Percentiles rank a stretch among this genome's conserved stretches.
Evolutionary conservation across 2,329 filamentous ascomycete species (phyloP).

Genomic region (Verticillium nonalfalfae): DNA sequence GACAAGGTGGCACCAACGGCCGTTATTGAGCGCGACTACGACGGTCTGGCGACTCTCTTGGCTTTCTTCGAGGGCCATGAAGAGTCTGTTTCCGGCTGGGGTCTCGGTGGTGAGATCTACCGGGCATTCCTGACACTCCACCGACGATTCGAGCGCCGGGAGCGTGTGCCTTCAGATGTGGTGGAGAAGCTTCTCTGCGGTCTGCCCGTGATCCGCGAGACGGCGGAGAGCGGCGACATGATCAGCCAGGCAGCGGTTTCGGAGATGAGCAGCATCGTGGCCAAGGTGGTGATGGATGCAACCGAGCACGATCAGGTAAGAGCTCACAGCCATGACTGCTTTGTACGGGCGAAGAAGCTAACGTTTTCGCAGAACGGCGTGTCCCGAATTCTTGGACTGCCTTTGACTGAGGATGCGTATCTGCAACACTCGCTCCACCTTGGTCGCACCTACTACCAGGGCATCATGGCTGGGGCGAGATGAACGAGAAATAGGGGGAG

Average conservation of each 20-base stretch:
- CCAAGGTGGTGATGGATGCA: slow-evolving; percentile 53
- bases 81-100: slow-evolving; percentile 64
- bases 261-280: slow-evolving; percentile 74
- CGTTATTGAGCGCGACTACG: slow-evolving; percentile 77
- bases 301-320: slow-evolving; percentile 52
- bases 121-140: slow-evolving; percentile 50
- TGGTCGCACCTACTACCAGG: slow-evolving; percentile 61
- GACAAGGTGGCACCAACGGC: slow-evolving; percentile 74
- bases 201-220: slow-evolving; percentile 47
- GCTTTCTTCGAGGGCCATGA: slow-evolving; percentile 62
- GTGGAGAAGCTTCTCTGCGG: slow-evolving; percentile 52
- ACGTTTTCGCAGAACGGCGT: slow-evolving; percentile 29
- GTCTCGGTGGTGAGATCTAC: slow-evolving; percentile 75
- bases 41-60: slow-evolving; percentile 61
- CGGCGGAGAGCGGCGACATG: slow-evolving; percentile 25
- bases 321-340: slow-evolving; percentile 3
- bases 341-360: slow-evolving; percentile 6
- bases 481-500: neutral
- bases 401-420: slow-evolving; percentile 67
- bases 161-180: slow-evolving; percentile 33
- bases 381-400: slow-evolving; percentile 49
- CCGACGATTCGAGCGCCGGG: slow-evolving; percentile 30
- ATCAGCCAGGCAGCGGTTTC: slow-evolving; percentile 67
- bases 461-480: slow-evolving; percentile 43
- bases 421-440: slow-evolving; percentile 65